Evolutionary conservation across 179 eudicot species (phyloP), one percentile per base, ranked within the genome.

Genomic region (Sideroxylon spinosum): DNA sequence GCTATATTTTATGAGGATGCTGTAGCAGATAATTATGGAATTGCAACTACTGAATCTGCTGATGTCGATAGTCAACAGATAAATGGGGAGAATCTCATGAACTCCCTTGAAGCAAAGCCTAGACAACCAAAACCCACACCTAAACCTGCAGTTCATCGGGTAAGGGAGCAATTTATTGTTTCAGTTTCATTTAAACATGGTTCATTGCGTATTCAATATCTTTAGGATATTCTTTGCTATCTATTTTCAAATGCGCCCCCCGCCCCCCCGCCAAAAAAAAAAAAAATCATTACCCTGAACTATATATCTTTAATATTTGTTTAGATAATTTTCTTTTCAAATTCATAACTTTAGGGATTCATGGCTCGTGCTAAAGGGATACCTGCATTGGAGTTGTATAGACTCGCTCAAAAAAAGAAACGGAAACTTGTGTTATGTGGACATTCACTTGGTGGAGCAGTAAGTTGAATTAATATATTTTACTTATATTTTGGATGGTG

Each of bases 381-480:
- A 86, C 99, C 99, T 48, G 99, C 98, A 72, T 82, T 92, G 83
- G 99, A 95, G 80, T 80, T 95, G 67, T 95, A 93, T 86, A 92
- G 85, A 88, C 97, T 95, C 82, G 99, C 99, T 74, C 99, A 94
- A 85, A 95, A 88, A 79, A 95, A 95, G 89, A 92, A 89, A 71
- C 84, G 92, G 25, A 95, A 94, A 83, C 99, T 95, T 78, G 99
- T 95, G 71, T 79, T 95, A 32, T 95, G 99, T 89, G 99, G 99
- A 53, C 99, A 95, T 90, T 95, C 99, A 78, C 98, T 95, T 78
- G 99, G 99, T 74, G 99, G 99, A 87, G 99, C 99, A 71, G 99
- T 95, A 86, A 89, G 97, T 82, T 55, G 59, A 9, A 76, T 80
- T 66, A 65, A 46, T 28, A 20, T 82, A 71, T 63, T 53, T 80